phyloP scores from a whole-genome alignment of 1,284 basidiomycete species.

The Sanghuangporus baumii region DNA sequence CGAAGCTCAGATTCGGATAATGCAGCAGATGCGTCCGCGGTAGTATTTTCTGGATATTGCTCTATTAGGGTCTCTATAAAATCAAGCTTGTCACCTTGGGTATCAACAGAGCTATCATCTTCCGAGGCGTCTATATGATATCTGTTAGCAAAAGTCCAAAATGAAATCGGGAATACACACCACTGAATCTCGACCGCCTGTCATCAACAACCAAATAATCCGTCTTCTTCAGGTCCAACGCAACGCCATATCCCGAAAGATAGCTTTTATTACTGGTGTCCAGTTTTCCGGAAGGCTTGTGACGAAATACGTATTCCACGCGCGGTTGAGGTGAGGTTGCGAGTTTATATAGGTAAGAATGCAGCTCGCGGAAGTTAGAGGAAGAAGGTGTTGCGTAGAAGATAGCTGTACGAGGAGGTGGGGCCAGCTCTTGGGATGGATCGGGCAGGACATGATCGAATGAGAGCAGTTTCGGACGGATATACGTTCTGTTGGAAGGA shows the following conservation, averaged over 20 bases:
- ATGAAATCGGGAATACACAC: slow-evolving; percentile 13
- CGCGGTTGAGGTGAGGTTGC: slow-evolving; percentile 38
- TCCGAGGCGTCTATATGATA: slow-evolving; percentile 15
- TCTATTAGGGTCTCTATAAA: slow-evolving; percentile 46
- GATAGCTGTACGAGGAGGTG: slow-evolving; percentile 56
- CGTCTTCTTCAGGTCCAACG: slow-evolving; percentile 93
- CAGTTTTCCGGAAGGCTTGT: slow-evolving; percentile 40
- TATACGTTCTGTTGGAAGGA: background rate
- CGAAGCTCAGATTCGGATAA: slow-evolving; percentile 60
- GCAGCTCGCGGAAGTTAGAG: slow-evolving; percentile 59
- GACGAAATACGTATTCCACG: slow-evolving; percentile 73
- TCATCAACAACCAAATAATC: slow-evolving; percentile 96
- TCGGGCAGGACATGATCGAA: slow-evolving; percentile 68
- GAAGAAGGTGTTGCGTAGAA: slow-evolving; percentile 65
- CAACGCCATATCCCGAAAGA: slow-evolving; percentile 87
- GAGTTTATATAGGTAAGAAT: slow-evolving; percentile 54
- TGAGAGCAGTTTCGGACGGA: slow-evolving; percentile 47
- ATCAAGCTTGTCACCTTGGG: slow-evolving; percentile 31
- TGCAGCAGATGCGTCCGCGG: slow-evolving; percentile 47
- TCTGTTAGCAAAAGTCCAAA: background rate
- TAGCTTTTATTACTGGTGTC: slow-evolving; percentile 31
- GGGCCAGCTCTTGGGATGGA: slow-evolving; percentile 32
- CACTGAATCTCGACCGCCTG: slow-evolving; percentile 36
- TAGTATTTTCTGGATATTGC: slow-evolving; percentile 47
- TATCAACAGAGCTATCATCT: slow-evolving; percentile 23